Conservation (phyloP, 768 basidiomycete genomes). For the Hypholoma fasciculare region DNA sequence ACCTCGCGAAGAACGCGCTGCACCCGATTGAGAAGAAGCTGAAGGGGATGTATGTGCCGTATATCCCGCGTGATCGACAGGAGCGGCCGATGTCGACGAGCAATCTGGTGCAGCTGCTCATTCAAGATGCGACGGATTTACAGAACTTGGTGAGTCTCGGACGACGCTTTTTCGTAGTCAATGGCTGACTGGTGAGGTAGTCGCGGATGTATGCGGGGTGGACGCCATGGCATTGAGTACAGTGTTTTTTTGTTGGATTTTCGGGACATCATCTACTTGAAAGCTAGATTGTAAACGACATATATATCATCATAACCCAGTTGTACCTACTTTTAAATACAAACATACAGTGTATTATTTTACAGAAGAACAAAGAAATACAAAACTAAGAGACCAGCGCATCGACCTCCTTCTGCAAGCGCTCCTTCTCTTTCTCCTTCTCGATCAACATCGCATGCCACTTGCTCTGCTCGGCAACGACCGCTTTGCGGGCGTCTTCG, state of each 20-base stretch:
- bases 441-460: conserved; percentile 69
- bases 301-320: neutral
- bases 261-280: no score
- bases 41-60: conserved; percentile 62
- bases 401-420: conserved; percentile 59
- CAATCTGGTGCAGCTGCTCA: conserved; percentile 88
- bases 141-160: conserved; percentile 54
- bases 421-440: conserved; percentile 80
- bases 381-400: conserved; percentile 5
- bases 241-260: neutral
- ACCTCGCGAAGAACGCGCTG: conserved; percentile 74
- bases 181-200: conserved; percentile 38
- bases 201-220: conserved; percentile 91
- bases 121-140: conserved; percentile 81
- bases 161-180: neutral
- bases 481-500: conserved; percentile 69
- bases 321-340: neutral
- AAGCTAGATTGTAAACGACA: neutral
- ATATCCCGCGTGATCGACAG: conserved; percentile 47
- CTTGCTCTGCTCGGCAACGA: conserved; percentile 76
- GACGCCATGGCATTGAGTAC: conserved; percentile 71
- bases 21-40: conserved; percentile 84
- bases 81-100: conserved; percentile 70
- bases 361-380: conserved; percentile 5
- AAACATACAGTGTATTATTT: neutral